Percentiles rank a stretch among this genome's conserved stretches.
phyloP scores from a whole-genome alignment of 768 basidiomycete species.

The Clavaria fumosa region DNA sequence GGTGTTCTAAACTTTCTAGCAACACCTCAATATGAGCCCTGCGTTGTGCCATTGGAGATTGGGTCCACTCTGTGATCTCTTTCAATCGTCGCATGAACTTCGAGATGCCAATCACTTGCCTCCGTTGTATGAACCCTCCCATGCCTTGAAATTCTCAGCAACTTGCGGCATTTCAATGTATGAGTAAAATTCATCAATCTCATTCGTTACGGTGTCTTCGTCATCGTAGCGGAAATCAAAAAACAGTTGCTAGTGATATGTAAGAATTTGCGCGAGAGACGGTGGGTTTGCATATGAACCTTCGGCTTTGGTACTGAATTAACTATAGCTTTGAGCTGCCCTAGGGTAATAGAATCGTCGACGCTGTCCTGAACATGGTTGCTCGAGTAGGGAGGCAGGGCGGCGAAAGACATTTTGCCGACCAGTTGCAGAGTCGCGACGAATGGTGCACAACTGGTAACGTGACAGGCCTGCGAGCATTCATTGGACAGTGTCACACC shows the following conservation, averaged over 20 bases:
- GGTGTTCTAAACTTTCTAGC: conserved; percentile 78
- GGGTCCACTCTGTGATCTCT: conserved; percentile 56
- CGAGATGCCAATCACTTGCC: conserved; percentile 29
- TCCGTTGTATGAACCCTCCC: conserved; percentile 69
- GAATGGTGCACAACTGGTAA: neutral
- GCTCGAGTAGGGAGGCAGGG: conserved; percentile 16
- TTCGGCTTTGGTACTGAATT: conserved; percentile 58
- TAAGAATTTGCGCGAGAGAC: conserved; percentile 8
- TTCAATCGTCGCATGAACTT: conserved; percentile 1
- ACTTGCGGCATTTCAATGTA: conserved; percentile 92
- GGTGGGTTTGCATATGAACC: conserved; percentile 24
- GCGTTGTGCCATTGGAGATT: conserved; percentile 41
- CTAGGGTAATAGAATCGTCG: conserved; percentile 59
- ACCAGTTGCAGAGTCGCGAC: neutral
- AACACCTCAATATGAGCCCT: conserved; percentile 65
- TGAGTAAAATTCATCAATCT: conserved; percentile 96
- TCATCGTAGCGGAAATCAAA: conserved; percentile 94
- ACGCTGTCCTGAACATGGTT: conserved; percentile 17
- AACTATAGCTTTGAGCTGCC: conserved; percentile 66
- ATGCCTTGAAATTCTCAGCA: conserved; percentile 73
- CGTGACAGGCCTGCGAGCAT: neutral
- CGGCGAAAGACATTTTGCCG: conserved; percentile 17
- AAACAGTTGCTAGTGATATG: conserved; percentile 47
- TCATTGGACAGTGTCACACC: too few relatives aligned
- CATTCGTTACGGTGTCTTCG: conserved; percentile 89